Conservation (phyloP, 1,139 yeast species). For the Geotrichum klebahnii region DNA sequence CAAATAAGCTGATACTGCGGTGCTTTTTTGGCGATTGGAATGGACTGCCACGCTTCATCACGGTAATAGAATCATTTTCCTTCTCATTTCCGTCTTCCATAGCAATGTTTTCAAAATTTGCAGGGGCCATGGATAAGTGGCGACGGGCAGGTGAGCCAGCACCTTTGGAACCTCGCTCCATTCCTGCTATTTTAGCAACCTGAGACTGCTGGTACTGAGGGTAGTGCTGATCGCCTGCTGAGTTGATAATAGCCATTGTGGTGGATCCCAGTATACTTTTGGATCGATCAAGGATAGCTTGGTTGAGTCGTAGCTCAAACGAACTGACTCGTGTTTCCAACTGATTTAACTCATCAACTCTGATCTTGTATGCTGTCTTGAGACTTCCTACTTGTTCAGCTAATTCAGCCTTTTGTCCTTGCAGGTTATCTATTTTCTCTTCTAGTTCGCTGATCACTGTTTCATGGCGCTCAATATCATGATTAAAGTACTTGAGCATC, state of each 20-base stretch:
- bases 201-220: constrained; percentile 1
- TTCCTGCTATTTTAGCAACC: constrained; percentile 10
- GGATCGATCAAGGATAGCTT: constrained; percentile 35
- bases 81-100: constrained; percentile 24
- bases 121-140: constrained; percentile 32
- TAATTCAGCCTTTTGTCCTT: constrained; percentile 27
- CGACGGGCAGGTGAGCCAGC: constrained; percentile 24
- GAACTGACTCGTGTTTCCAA: constrained; percentile 33
- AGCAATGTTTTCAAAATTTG: constrained; percentile 26
- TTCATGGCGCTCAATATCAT: constrained; percentile 25
- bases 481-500: constrained; percentile 18
- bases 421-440: constrained; percentile 26
- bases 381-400: constrained; percentile 30
- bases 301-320: constrained; percentile 32
- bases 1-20: constrained; percentile 37
- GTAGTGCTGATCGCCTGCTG: constrained; percentile 21
- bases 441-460: constrained; percentile 22
- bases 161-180: background rate
- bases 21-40: constrained; percentile 22
- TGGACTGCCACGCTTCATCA: constrained; percentile 25
- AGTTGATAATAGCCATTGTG: constrained; percentile 34
- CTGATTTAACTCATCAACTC: constrained; percentile 32
- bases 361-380: constrained; percentile 29
- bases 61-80: constrained; percentile 27
- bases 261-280: constrained; percentile 37